phyloP scores from a whole-genome alignment of 2,329 filamentous ascomycete species.

The Cladosporium austrohemisphaericum region DNA sequence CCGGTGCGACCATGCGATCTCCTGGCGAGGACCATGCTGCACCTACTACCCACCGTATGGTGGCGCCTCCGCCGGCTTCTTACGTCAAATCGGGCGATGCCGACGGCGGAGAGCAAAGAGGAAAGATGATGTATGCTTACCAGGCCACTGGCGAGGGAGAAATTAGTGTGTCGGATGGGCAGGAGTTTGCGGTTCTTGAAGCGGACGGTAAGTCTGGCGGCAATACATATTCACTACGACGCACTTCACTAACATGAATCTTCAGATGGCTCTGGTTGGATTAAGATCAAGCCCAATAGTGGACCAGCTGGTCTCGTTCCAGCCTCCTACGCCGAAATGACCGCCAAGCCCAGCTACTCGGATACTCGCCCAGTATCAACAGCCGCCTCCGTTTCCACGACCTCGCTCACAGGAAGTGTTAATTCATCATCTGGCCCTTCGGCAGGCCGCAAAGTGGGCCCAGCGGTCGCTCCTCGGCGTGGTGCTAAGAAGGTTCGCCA shows the following conservation, averaged over 20 bases:
- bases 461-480: constrained; percentile 73
- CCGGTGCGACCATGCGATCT: constrained; percentile 54
- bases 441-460: constrained; percentile 65
- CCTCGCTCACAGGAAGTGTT: constrained; percentile 49
- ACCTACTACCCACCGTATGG: constrained; percentile 56
- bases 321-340: constrained; percentile 73
- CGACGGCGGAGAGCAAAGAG: constrained; percentile 58
- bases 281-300: constrained; percentile 62
- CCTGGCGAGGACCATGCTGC: constrained; percentile 36
- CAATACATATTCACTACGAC: no score
- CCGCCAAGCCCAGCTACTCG: constrained; percentile 13
- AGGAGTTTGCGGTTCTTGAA: constrained; percentile 73
- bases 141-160: constrained; percentile 78
- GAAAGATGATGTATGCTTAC: constrained; percentile 87
- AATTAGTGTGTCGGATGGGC: constrained; percentile 72
- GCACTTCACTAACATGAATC: constrained; percentile 18
- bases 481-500: constrained; percentile 79
- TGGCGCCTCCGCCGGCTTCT: constrained; percentile 80
- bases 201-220: constrained; percentile 68
- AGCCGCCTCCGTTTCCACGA: constrained; percentile 52
- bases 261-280: constrained; percentile 86
- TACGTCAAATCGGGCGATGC: constrained; percentile 63
- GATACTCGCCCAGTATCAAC: constrained; percentile 33
- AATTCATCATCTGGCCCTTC: not conserved
- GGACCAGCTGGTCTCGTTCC: constrained; percentile 82